Percentiles rank a stretch among this genome's conserved stretches.
Evolutionary conservation across 2,329 filamentous ascomycete genomes (phyloP).

Genomic region (Ceratocystis alfenasii): DNA sequence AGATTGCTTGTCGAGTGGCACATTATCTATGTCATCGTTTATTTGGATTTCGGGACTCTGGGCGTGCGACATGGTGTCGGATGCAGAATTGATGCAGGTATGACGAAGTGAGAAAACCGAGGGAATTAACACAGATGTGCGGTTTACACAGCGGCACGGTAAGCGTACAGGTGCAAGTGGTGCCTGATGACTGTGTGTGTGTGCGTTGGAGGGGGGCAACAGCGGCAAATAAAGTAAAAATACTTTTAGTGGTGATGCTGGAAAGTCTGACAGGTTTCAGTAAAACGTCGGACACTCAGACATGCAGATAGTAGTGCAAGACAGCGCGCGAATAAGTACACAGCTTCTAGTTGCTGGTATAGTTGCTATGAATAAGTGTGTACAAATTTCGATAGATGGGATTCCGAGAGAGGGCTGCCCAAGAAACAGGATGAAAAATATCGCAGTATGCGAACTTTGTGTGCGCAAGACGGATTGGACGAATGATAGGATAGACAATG

Average conservation of each 20-base stretch:
- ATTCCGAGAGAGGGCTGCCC: no score
- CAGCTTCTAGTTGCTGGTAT: neutral
- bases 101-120: slow-evolving; percentile 15
- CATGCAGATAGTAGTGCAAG: neutral
- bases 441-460: neutral
- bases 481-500: neutral
- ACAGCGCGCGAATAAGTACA: neutral
- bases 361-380: neutral
- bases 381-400: no score
- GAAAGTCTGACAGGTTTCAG: slow-evolving; percentile 7
- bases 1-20: slow-evolving; percentile 16
- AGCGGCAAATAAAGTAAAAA: neutral
- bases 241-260: slow-evolving; percentile 3
- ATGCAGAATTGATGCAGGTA: slow-evolving; percentile 15
- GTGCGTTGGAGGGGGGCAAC: no score
- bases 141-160: neutral
- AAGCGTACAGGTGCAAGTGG: neutral
- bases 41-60: slow-evolving; percentile 12
- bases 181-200: neutral
- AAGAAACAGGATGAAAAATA: neutral
- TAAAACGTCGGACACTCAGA: neutral
- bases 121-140: slow-evolving; percentile 7
- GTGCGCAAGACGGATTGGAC: neutral
- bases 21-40: neutral
- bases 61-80: slow-evolving; percentile 15